These are phyloP conservation scores for Pezicula carpinea DNA, from an alignment of 2,329 filamentous ascomycete genomes.

Conservation along the genomic window DNA sequence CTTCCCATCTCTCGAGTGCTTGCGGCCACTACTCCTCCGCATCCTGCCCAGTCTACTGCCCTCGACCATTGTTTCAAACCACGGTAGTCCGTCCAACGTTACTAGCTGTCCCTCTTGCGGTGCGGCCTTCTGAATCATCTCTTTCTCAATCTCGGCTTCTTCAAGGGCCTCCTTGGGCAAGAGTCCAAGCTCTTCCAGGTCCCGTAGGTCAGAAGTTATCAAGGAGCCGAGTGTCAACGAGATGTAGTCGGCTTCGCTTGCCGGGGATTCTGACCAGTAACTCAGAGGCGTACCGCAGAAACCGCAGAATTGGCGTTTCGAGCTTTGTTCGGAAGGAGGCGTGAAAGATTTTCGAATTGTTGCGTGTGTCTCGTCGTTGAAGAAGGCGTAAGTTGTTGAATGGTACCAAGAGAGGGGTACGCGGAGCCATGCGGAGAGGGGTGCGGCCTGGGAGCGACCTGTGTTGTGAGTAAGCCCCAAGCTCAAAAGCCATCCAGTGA, in stretches of 20 bases:
- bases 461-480: conserved; percentile 24
- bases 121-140: conserved; percentile 19
- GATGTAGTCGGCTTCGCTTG: conserved; percentile 71
- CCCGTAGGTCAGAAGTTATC: conserved; percentile 62
- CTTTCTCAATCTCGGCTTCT: conserved; percentile 28
- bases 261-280: conserved; percentile 74
- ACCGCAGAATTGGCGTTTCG: conserved; percentile 80
- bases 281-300: conserved; percentile 85
- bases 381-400: conserved; percentile 69
- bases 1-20: conserved; percentile 54
- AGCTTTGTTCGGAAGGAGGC: conserved; percentile 46
- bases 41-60: conserved; percentile 68
- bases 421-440: conserved; percentile 75
- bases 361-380: conserved; percentile 68
- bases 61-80: conserved; percentile 79
- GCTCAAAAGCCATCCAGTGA: not conserved
- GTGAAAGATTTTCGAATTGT: conserved; percentile 65
- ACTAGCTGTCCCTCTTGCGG: conserved; percentile 19
- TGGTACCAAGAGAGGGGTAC: conserved; percentile 79
- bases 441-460: conserved; percentile 64
- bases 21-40: conserved; percentile 53
- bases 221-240: conserved; percentile 78
- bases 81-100: conserved; percentile 58
- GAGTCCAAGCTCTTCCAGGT: conserved; percentile 71
- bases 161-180: conserved; percentile 46